phyloP scores from a whole-genome alignment of 176 grass and related monocot genomes.

The Cymbopogon citratus region DNA sequence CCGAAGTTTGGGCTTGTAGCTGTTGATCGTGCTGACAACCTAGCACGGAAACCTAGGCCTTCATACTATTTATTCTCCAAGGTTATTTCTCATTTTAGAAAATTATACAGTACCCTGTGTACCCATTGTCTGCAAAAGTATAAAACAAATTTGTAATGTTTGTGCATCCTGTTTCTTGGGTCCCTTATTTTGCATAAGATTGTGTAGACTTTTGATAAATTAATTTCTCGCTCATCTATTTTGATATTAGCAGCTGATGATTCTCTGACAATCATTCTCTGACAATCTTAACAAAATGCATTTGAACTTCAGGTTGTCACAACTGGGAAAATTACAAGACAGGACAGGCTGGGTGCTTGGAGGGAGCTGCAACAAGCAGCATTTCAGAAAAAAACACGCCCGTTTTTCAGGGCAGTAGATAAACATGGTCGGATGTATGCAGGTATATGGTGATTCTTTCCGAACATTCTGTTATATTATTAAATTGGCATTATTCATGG shows the following conservation, averaged over 20 bases:
- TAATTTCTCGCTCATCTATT: background rate
- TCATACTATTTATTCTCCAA: conserved; percentile 87
- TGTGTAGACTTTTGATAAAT: background rate
- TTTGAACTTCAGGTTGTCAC: conserved; percentile 57
- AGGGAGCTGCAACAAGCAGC: conserved; percentile 70
- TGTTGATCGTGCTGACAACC: conserved; percentile 76
- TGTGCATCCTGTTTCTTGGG: background rate
- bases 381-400: conserved; percentile 58
- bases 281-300: background rate
- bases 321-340: conserved; percentile 71
- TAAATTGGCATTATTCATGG: background rate
- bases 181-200: background rate
- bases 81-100: conserved; percentile 39
- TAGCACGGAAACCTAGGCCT: conserved; percentile 75
- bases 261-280: background rate
- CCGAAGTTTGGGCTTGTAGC: conserved; percentile 90
- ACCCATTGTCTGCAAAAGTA: background rate
- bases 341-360: conserved; percentile 64
- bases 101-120: background rate
- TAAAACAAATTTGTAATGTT: background rate
- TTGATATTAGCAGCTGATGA: background rate
- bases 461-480: conserved; percentile 1
- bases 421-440: conserved; percentile 85
- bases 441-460: conserved; percentile 46
- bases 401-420: conserved; percentile 83